phyloP scores from a whole-genome alignment of 331 rosid species.

The Pyrus hybrid region DNA sequence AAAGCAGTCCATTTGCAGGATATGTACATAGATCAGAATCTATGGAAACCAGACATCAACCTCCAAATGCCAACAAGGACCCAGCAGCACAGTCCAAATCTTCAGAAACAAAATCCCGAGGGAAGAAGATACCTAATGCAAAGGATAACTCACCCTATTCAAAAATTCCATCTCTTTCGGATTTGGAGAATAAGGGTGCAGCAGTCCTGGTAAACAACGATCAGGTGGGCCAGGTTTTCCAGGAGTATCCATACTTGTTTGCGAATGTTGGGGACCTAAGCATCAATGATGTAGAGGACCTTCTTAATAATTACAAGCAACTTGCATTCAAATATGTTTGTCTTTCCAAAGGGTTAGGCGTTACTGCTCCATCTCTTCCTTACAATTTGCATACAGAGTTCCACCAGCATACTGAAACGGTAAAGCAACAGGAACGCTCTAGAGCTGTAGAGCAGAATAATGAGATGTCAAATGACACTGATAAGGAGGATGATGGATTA shows the following conservation, averaged over 20 bases:
- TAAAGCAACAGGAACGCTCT: conserved; percentile 30
- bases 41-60: conserved; percentile 25
- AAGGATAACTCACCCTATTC: conserved; percentile 29
- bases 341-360: conserved; percentile 78
- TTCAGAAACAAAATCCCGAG: conserved; percentile 34
- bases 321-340: conserved; percentile 72
- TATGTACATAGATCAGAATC: conserved; percentile 29
- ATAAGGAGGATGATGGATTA: conserved; percentile 15
- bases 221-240: conserved; percentile 52
- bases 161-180: conserved; percentile 71
- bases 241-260: conserved; percentile 70
- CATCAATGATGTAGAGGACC: conserved; percentile 66
- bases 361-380: conserved; percentile 25
- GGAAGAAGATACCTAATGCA: conserved; percentile 28
- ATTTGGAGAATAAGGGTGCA: conserved; percentile 91
- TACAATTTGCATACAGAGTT: conserved; percentile 29
- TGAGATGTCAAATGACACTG: conserved; percentile 20
- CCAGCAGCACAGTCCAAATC: conserved; percentile 26
- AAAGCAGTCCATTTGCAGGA: conserved; percentile 34
- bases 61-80: conserved; percentile 36
- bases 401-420: conserved; percentile 32
- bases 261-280: conserved; percentile 69
- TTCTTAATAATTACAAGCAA: conserved; percentile 74
- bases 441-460: conserved; percentile 25
- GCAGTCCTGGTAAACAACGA: conserved; percentile 62